Percentiles rank a stretch among this genome's conserved stretches.
Evolutionary conservation across 164 flowering plant genomes (phyloP).

Genomic region (Buxus sempervirens): DNA sequence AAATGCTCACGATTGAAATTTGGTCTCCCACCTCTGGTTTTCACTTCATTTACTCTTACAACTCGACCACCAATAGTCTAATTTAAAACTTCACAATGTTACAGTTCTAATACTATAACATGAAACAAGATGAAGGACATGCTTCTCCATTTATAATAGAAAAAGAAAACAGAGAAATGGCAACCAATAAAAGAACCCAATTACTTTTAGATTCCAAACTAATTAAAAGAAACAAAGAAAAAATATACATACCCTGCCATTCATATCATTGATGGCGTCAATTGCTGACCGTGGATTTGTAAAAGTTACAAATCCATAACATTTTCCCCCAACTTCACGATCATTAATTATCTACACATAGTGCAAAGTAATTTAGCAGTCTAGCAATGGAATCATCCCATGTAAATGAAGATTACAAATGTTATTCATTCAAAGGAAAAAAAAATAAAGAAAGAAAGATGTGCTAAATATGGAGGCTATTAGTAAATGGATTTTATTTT

Average conservation of each 20-base stretch:
- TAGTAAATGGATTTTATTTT: no score
- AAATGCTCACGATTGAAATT: constrained; percentile 39
- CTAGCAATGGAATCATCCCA: no score
- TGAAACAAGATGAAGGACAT: background rate
- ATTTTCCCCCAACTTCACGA: constrained; percentile 70
- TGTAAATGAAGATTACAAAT: no score
- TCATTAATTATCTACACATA: constrained; percentile 71
- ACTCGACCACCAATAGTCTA: constrained; percentile 81
- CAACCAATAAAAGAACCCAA: background rate
- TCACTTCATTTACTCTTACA: constrained; percentile 82
- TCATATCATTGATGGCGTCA: constrained; percentile 83
- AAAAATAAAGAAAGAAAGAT: no score
- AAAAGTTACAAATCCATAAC: constrained; percentile 93
- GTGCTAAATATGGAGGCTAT: no score
- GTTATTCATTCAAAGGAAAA: no score
- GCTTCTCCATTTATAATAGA: background rate
- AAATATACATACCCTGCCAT: constrained; percentile 70
- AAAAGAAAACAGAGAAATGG: background rate
- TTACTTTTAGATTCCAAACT: no score
- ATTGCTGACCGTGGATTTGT: constrained; percentile 75
- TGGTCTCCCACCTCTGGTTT: constrained; percentile 56
- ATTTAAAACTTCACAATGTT: constrained; percentile 23
- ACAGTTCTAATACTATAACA: constrained; percentile 10
- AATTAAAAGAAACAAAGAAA: no score
- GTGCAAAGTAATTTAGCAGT: background rate